Evolutionary conservation across 2,329 filamentous ascomycete genomes (phyloP), one percentile per base, ranked within the genome.

Genomic region (Clarireedia hainanense): DNA sequence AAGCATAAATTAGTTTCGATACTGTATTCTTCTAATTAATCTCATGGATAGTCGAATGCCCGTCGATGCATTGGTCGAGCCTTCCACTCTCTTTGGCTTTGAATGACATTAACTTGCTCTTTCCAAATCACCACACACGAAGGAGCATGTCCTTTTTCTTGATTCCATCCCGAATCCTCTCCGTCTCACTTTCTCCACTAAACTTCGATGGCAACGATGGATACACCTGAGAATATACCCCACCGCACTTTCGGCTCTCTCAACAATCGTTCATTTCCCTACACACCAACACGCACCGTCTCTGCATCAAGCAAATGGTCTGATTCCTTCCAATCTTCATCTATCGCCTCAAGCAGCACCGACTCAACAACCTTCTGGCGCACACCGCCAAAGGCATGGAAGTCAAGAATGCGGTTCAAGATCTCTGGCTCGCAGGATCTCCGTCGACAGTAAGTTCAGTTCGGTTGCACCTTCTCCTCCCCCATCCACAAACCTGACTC

Each of bases 291-390:
- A n/a, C 58, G 59, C 5, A 55, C 59, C 3, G 34, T 34, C n/a
- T 60, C 56, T 0, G 57, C 58, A 10, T 48, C 57, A 4, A 63
- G 52, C 46, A 64, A 37, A 53, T 50, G 36, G 34, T 50, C 48
- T 6, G 24, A 48, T 9, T 45, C 42, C 34, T 49, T 49, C 23
- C 48, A 34, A 15, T 50, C 48, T 12, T 7, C n/a, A 15, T 50
- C 48, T 26, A 15, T 17, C 12, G 9, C 34, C 15, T 20, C 30
- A 24, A 51, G 56, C 26, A 62, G 61, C 20, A 59, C 55, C 17
- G 59, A 59, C 37, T 65, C 61, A 6, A 57, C 56, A 2, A 43
- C 54, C 3, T 64, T 64, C 52, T 65, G 62, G 63, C 51, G 45
- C 27, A 64, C 63, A 14, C 61, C 62, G 17, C 58, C 62, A 7